Evolutionary conservation across 306 rosid genomes (phyloP).

Genomic region (Gynostemma pentaphyllum): DNA sequence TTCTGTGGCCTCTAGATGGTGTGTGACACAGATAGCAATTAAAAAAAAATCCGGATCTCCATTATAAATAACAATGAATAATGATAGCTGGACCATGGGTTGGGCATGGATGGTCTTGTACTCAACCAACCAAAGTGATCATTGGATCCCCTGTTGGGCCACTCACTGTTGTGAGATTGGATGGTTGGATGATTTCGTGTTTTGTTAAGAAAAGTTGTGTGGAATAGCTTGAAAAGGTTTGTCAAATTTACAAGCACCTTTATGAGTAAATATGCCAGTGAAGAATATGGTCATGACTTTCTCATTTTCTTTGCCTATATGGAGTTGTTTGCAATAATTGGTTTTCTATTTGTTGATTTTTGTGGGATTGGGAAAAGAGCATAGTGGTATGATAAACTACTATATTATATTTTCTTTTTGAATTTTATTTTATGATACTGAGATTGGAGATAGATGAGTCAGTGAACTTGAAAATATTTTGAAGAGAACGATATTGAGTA

Average conservation of each 20-base stretch:
- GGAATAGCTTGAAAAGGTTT: not conserved
- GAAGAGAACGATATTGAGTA: not conserved
- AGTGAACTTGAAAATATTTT: not conserved
- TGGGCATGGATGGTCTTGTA: not conserved
- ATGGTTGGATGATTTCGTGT: not conserved
- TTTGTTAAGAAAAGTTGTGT: not conserved
- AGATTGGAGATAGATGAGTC: not conserved
- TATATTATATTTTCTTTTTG: not conserved
- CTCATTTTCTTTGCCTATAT: not conserved
- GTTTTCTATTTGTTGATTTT: not conserved
- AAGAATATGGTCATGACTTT: not conserved
- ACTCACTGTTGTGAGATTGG: not conserved
- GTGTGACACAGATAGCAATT: no score
- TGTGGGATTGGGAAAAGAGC: not conserved
- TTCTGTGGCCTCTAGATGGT: not conserved
- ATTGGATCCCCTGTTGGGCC: not conserved
- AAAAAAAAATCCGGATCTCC: no score
- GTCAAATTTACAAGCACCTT: no score
- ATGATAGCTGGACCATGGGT: not conserved
- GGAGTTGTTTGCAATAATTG: not conserved
- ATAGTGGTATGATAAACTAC: not conserved
- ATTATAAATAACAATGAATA: not conserved
- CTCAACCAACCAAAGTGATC: not conserved
- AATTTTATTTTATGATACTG: not conserved
- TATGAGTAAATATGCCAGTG: not conserved